Conservation (phyloP, 176 grass and related monocot species). For the Hsuehochloa calcarea region DNA sequence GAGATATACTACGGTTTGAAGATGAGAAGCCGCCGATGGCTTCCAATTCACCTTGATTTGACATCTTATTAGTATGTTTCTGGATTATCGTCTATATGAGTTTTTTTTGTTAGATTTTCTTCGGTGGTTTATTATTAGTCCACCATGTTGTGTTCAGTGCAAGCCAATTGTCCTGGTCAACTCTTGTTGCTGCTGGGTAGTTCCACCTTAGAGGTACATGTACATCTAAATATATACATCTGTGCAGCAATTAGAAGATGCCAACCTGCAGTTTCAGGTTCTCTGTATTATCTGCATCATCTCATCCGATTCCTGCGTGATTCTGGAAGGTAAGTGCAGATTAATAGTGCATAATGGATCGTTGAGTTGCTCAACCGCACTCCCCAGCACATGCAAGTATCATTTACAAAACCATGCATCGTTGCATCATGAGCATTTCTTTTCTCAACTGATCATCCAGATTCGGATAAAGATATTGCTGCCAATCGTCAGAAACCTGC, state of each 20-base stretch:
- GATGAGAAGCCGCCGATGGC: slow-evolving; percentile 60
- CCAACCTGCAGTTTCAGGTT: slow-evolving; percentile 13
- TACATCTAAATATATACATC: neutral
- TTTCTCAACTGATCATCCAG: neutral
- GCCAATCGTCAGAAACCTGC: slow-evolving; percentile 11
- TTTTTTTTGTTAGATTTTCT: neutral
- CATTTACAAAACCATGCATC: neutral
- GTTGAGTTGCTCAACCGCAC: neutral
- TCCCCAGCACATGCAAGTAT: slow-evolving; percentile 34
- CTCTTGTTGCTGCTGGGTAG: slow-evolving; percentile 13
- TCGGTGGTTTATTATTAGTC: slow-evolving; percentile 23
- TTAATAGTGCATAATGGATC: neutral
- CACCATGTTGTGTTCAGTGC: slow-evolving; percentile 6
- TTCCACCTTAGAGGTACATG: slow-evolving; percentile 14
- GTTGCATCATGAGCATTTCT: neutral
- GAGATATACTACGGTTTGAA: slow-evolving; percentile 34
- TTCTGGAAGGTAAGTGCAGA: neutral
- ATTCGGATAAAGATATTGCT: slow-evolving; percentile 32
- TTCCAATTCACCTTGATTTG: slow-evolving; percentile 52
- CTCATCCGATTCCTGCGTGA: slow-evolving; percentile 2
- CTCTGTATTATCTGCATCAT: neutral
- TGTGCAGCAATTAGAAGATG: slow-evolving; percentile 1
- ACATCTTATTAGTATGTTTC: slow-evolving; percentile 16
- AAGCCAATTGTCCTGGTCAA: slow-evolving; percentile 18
- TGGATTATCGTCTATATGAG: neutral